phyloP scores from a whole-genome alignment of 768 basidiomycete genomes.

The Gloeostereum incarnatum region DNA sequence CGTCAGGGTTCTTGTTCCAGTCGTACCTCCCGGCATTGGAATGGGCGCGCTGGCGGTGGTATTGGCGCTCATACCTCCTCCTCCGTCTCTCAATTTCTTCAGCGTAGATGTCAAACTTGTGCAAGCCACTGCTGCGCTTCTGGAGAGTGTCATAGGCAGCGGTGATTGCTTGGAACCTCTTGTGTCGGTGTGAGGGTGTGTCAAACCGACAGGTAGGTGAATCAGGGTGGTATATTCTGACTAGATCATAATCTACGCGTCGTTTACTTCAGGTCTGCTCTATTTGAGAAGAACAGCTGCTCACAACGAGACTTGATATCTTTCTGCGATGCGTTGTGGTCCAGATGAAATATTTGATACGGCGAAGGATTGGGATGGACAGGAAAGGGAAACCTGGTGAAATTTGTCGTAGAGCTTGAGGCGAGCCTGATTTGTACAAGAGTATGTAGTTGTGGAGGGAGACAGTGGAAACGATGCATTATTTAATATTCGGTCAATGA shows the following conservation, averaged over 20 bases:
- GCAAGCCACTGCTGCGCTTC: slow-evolving; percentile 18
- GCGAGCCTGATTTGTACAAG: too few relatives aligned
- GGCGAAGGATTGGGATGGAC: slow-evolving; percentile 21
- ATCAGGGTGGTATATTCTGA: slow-evolving; percentile 66
- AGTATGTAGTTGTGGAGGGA: too few relatives aligned
- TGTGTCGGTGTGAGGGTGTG: slow-evolving; percentile 36
- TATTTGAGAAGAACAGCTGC: slow-evolving; percentile 6
- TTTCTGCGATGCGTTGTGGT: slow-evolving; percentile 18
- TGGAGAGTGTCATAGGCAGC: slow-evolving; percentile 54
- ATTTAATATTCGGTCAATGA: too few relatives aligned
- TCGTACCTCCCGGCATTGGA: slow-evolving; percentile 5
- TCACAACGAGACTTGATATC: slow-evolving; percentile 29
- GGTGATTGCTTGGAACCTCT: slow-evolving; percentile 55
- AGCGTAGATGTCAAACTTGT: slow-evolving; percentile 30
- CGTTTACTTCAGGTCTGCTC: not conserved
- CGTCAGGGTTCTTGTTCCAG: slow-evolving; percentile 25
- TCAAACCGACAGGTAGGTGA: slow-evolving; percentile 32
- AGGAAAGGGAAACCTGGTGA: slow-evolving; percentile 16
- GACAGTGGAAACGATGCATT: too few relatives aligned
- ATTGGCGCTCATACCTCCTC: slow-evolving; percentile 25
- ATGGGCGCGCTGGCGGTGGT: slow-evolving; percentile 11
- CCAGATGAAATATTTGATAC: slow-evolving; percentile 30
- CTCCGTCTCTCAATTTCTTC: slow-evolving; percentile 44
- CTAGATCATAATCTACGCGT: slow-evolving; percentile 60
- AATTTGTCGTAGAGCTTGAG: too few relatives aligned